Evolutionary conservation across 371 early-diverging fungal species (phyloP).

Genomic region (Syncephalastrum contaminatum): DNA sequence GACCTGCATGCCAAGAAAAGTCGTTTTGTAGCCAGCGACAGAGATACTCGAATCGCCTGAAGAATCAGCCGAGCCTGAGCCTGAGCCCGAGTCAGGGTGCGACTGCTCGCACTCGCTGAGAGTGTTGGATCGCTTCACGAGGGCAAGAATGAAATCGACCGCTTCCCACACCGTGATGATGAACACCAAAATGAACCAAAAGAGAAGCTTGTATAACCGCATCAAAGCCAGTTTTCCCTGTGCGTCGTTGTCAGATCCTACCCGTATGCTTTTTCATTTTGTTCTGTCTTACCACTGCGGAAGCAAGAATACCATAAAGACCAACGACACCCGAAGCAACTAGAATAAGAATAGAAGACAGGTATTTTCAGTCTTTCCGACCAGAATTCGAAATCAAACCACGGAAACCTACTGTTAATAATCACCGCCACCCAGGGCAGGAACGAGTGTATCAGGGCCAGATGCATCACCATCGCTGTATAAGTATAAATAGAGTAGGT

Average conservation of each 20-base stretch:
- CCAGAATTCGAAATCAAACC: too few species aligned
- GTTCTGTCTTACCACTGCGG: conserved; percentile 23
- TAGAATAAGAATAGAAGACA: conserved; percentile 7
- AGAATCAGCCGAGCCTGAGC: background rate
- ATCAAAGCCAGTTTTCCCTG: conserved; percentile 46
- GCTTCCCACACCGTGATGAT: conserved; percentile 41
- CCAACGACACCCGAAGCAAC: conserved; percentile 34
- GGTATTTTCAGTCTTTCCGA: background rate
- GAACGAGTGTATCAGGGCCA: conserved; percentile 26
- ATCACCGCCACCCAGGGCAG: conserved; percentile 41
- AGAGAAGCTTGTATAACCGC: conserved; percentile 37
- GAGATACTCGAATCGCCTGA: conserved; percentile 16
- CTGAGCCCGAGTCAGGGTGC: conserved; percentile 19
- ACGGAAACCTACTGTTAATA: conserved; percentile 23
- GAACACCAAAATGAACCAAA: conserved; percentile 34
- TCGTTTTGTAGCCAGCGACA: conserved; percentile 33
- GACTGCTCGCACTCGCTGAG: conserved; percentile 28
- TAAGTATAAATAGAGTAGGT: background rate
- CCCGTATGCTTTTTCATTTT: too few species aligned
- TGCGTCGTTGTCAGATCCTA: background rate
- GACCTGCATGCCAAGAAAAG: conserved; percentile 46
- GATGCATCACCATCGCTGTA: conserved; percentile 46
- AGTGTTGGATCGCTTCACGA: conserved; percentile 35
- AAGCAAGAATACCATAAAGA: conserved; percentile 34
- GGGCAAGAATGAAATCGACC: conserved; percentile 32